Base-by-base conservation (phyloP, 176 grass and related monocot genomes). In the Eragrostis curvula region DNA sequence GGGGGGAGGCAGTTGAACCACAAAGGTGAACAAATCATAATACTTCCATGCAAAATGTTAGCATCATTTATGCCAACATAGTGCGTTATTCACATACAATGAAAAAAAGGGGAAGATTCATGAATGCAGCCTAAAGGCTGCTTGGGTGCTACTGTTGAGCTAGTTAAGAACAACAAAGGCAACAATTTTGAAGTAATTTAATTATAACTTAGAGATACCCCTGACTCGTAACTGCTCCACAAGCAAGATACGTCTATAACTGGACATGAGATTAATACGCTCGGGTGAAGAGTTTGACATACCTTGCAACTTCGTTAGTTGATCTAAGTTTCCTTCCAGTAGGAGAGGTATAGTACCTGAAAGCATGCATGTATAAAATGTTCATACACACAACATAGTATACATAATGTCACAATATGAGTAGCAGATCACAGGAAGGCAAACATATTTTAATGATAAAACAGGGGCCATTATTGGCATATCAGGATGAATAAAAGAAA, bases 301-400 rank as follows among this genome's bases (percentile, higher is more conserved):
- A 92, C 90, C 20, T 84, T 62, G 81, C 57, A 40, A 92, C 23
- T 9, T 87, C 71, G 5, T 46, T 62, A 3, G 7, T 63, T 14
- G 90, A 92, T 74, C 84, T 67, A 50, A 92, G 17, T 66, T 44
- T 77, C 63, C 52, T 81, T 21, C 90, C 84, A n/a, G 57, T 32
- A 62, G 87, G 90, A 62, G 84, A 29, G 57, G 40, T 28, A 78
- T 92, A 92, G 74, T 89, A 92, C 83, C 90, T 92, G 84, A 73
- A 92, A 81, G 55, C 12, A n/a, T n/a, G 47, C 50, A n/a, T n/a
- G 25, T 57, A 83, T 24, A 82, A 9, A 65, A 65, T 18, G 32
- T 63, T 71, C 65, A 13, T 4, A 70, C 55, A 24, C 9, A 40
- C 30, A 57, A 68, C 28, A 63, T 36, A 59, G 17, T 7, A 79